Evolutionary conservation across 2,329 filamentous ascomycete genomes (phyloP), one percentile per base, ranked within the genome.

Genomic region (Arthroderma uncinatum): DNA sequence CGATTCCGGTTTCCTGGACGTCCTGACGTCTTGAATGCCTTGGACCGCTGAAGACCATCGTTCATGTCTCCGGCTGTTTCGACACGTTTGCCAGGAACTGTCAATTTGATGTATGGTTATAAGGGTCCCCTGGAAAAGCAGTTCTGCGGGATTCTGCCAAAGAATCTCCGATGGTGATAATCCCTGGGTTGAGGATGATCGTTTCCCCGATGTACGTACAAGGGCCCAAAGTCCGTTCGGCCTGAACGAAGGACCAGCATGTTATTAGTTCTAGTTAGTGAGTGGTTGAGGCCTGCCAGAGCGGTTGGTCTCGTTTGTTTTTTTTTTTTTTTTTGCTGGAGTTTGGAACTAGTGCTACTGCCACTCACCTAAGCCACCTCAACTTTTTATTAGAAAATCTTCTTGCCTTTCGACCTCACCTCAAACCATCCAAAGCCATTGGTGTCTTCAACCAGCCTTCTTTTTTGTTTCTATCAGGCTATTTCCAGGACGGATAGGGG

Each of bases 291-390:
- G n/a, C 39, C 28, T n/a, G 47, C 25, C 10, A 34, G 33, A 25
- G 33, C 21, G 33, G 30, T 39, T 37, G 50, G 30, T 53, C 30
- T 39, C 50, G 50, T 53, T 53, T 36, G 36, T 53, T 36, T 53
- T 36, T 53, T 30, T 53, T 19, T 48, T 30, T 8, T 3, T 16
- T 48, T 30, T 42, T 10, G 7, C 16, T 2, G 16, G 7, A 44
- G 44, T 39, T 39, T 53, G 33, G 33, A 30, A 21, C 50, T 53
- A 53, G 50, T 53, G 50, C 6, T 53, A 53, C 21, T 53, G 33
- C 50, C 50, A 53, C 50, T 37, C 50, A 53, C 50, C 33, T 39
- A 21, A 50, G 47, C 47, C 47, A 33, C 47, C 25, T 19, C 3
- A 21, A 23, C 33, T n/a, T 25, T 39, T 14, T 34, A 6, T 34